A percentile compares a stretch with the other conserved stretches of the same genome.
Evolutionary conservation across 2,329 filamentous ascomycete genomes (phyloP).

Genomic region (Diaporthe humulicola): DNA sequence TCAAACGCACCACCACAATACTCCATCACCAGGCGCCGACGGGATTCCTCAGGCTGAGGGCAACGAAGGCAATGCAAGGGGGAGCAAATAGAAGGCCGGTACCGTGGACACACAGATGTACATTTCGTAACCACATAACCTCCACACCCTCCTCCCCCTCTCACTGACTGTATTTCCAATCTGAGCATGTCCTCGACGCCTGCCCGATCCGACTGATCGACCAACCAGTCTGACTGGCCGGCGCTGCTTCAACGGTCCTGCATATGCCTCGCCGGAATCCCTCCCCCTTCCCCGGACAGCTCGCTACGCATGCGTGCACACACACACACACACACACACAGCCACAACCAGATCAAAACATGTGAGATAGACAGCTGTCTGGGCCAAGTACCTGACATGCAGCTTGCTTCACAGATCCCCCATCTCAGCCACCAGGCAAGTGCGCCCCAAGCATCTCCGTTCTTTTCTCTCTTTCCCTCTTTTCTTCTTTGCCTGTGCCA

Average conservation of each 20-base stretch:
- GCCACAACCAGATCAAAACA: neutral
- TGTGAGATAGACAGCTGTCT: neutral
- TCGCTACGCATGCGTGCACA: neutral
- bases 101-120: too few relatives aligned
- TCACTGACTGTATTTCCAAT: neutral
- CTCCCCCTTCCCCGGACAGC: neutral
- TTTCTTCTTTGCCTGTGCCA: neutral
- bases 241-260: slow-evolving; percentile 20
- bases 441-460: neutral
- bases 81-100: neutral
- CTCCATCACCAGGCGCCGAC: neutral
- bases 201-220: neutral
- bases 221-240: neutral
- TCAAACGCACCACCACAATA: neutral
- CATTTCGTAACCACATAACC: neutral
- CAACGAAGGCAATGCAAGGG: neutral
- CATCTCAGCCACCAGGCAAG: neutral
- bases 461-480: too few relatives aligned
- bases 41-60: neutral
- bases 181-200: neutral
- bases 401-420: neutral
- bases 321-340: neutral
- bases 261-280: neutral
- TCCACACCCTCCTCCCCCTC: neutral
- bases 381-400: neutral